phyloP scores from a whole-genome alignment of 805 yeast species.

The Yarrowia porcina region DNA sequence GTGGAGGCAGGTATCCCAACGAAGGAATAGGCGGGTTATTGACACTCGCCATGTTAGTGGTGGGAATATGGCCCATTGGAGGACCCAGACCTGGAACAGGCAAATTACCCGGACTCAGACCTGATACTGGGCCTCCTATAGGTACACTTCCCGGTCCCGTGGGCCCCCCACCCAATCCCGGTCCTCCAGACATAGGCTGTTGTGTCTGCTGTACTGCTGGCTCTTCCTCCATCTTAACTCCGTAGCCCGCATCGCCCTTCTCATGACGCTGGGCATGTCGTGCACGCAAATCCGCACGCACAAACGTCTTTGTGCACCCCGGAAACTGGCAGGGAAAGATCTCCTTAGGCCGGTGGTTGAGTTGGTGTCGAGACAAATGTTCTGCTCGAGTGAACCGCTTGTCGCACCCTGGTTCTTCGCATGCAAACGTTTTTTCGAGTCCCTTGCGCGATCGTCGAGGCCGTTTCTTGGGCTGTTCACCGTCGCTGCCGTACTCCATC shows the following conservation, averaged over 20 bases:
- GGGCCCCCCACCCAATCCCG: neutral
- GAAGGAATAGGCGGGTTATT: conserved; percentile 6
- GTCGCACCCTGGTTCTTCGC: conserved; percentile 34
- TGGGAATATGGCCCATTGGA: conserved; percentile 17
- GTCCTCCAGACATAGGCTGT: neutral
- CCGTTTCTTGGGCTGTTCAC: conserved; percentile 27
- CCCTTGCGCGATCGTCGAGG: conserved; percentile 35
- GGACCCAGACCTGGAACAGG: neutral
- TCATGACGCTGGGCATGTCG: conserved; percentile 40
- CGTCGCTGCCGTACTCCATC: conserved; percentile 13
- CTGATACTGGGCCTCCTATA: neutral
- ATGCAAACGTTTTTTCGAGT: conserved; percentile 33
- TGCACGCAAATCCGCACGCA: conserved; percentile 38
- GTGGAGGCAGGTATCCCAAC: neutral
- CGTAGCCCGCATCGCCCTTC: conserved; percentile 23
- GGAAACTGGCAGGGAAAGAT: conserved; percentile 39
- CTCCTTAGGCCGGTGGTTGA: conserved; percentile 38
- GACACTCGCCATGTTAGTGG: conserved; percentile 10
- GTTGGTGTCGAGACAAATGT: conserved; percentile 35
- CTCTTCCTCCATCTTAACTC: conserved; percentile 12
- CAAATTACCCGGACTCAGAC: neutral
- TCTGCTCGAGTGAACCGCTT: conserved; percentile 35
- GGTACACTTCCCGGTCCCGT: neutral
- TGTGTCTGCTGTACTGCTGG: neutral
- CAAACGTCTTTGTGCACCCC: conserved; percentile 38